Base-by-base conservation (phyloP, 345 rosid genomes). In the Lepidium didymum region DNA sequence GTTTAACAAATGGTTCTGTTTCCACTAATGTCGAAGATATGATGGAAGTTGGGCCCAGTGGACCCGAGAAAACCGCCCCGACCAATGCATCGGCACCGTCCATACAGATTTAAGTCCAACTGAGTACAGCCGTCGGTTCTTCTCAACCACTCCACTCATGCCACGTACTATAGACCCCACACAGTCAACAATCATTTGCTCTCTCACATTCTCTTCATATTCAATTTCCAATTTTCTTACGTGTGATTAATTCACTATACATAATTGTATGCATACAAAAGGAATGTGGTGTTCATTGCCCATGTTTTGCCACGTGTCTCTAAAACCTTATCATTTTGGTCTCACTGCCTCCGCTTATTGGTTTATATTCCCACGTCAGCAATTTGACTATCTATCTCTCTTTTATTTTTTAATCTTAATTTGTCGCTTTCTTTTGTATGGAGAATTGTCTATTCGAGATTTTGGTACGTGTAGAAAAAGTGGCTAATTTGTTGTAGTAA, bases 81-180 rank as follows among this genome's bases (percentile, higher is more conserved):
- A 45, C 73, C 36, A 60, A 35, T 44, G 35, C 10, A 68, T 62
- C 77, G 55, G 64, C 79, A 69, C 75, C 75, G 79, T 69, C 79
- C 70, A 64, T 49, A 10, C 7, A 44, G 46, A 62, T 45, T 45
- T n/a, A 27, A 31, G 66, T 69, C 49, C 61, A 55, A 23, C 70
- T 56, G 21, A 47, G 45, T 16, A 15, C 61, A 62, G 70, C 70
- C 74, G 74, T 75, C 44, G 27, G 44, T 38, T 74, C 56, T 9
- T 8, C 35, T 19, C 35, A 56, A 69, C 79, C 70, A 75, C 70
- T 75, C 70, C 6, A 47, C 0, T 49, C 3, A 1, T 23, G 79
- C 75, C 79, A 75, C 79, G 71, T 69, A 3, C 3, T 31, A 6
- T 11, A 10, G 42, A 40, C 29, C 69, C 72, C 56, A 60, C 56